A percentile compares a stretch with the other conserved stretches of the same genome.
Evolutionary conservation across 2,329 filamentous ascomycete species (phyloP).

Genomic region (Hymenoscyphus repandus): DNA sequence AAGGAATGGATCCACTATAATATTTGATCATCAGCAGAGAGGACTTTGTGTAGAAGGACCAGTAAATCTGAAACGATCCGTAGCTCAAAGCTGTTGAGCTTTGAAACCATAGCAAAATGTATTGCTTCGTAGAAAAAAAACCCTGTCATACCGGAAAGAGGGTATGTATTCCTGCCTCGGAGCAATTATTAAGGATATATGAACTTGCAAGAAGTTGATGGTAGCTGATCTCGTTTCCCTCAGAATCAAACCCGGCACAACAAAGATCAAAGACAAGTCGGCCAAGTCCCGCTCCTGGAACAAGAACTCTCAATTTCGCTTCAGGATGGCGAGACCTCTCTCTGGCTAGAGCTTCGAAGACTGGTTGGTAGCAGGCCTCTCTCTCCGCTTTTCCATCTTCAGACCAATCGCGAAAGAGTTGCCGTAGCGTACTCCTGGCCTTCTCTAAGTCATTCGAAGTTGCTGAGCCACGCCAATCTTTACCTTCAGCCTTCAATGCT

Average conservation of each 20-base stretch:
- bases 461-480: slow-evolving; percentile 65
- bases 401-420: slow-evolving; percentile 95
- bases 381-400: slow-evolving; percentile 70
- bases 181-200: slow-evolving; percentile 67
- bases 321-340: slow-evolving; percentile 34
- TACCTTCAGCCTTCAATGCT: slow-evolving; percentile 8
- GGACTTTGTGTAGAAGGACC: too few relatives aligned
- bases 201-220: slow-evolving; percentile 88
- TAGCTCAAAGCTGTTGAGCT: too few relatives aligned
- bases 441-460: slow-evolving; percentile 79
- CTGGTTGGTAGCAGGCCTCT: slow-evolving; percentile 68
- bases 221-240: slow-evolving; percentile 96
- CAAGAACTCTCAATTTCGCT: slow-evolving; percentile 52
- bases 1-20: slow-evolving; percentile 70
- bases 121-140: too few relatives aligned
- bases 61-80: too few relatives aligned
- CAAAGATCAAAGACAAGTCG: slow-evolving; percentile 86
- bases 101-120: too few relatives aligned
- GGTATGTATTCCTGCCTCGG: slow-evolving; percentile 55
- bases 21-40: too few relatives aligned
- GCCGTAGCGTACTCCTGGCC: slow-evolving; percentile 83
- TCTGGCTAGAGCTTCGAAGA: slow-evolving; percentile 58
- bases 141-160: slow-evolving; percentile 57
- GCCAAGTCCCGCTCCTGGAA: slow-evolving; percentile 86
- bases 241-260: slow-evolving; percentile 63